Base-by-base conservation (phyloP, 495 filamentous ascomycete species). In the Xanthoparmelia taractica region DNA sequence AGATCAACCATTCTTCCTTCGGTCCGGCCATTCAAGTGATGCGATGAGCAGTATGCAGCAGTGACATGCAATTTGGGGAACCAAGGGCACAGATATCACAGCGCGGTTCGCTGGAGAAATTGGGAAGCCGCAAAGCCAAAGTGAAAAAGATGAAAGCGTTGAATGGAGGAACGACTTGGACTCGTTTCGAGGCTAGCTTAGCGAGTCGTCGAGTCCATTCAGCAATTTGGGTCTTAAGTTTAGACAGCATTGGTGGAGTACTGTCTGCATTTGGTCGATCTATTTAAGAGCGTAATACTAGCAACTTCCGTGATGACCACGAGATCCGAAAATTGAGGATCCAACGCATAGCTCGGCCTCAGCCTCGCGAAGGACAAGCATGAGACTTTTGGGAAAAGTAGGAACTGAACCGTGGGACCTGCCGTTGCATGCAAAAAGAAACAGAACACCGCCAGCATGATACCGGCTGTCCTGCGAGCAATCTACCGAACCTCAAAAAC, bases 1-100 rank as follows among this genome's bases (percentile, higher is more conserved):
- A 69, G 41, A 69, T 58, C 18, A 63, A 48, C 66, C 57, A 67
- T 58, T 67, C 65, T 33, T 67, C 29, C 29, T 54, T 58, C 36
- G 52, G 65, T 18, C 62, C 57, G 20, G 38, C 47, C 65, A 67
- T 67, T 37, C 29, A 17, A 60, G 38, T 18, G 33, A 31, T 6
- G 1, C 11, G 15, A 41, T n/a, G 48, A 23, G 11, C 7, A 23
- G 17, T 11, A 20, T 33, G 17, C 25, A 11, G 57, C 17, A 43
- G 25, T 25, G 2, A 27, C n/a, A 31, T 63, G 15, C 2, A 34
- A 34, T 20, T 8, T 8, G 25, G 27, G 6, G 23, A 29, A 0
- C 25, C 27, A 29, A 15, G 25, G 25, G 2, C 29, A 7, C 23
- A 7, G 27, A 0, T 50, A 50, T 27, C 48, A 52, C 25, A 52